Conservation (phyloP, 2,329 filamentous ascomycete species). For the Xylariales sp. region DNA sequence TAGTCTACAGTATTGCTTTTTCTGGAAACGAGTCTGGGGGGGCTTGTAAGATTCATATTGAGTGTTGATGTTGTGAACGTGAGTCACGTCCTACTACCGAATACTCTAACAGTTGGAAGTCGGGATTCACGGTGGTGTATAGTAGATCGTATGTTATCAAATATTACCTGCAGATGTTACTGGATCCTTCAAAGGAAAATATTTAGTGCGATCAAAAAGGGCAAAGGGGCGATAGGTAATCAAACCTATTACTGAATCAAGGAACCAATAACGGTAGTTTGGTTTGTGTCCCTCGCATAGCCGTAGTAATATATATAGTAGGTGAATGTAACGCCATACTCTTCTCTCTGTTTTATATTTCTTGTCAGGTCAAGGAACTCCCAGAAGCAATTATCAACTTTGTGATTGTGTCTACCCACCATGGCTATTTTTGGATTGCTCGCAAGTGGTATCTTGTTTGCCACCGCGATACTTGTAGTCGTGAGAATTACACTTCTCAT, state of each 20-base stretch:
- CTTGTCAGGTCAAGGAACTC: not conserved
- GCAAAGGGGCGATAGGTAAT: not conserved
- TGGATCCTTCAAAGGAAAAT: not conserved
- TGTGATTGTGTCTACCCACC: not conserved
- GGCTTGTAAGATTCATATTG: too few species aligned
- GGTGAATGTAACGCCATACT: not conserved
- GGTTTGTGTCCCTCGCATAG: not conserved
- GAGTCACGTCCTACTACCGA: not conserved
- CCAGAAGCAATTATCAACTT: not conserved
- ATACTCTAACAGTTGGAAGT: not conserved
- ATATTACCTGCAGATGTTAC: not conserved
- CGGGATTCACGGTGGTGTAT: not conserved
- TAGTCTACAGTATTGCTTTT: too few species aligned
- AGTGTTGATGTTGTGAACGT: too few species aligned
- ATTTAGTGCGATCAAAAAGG: not conserved
- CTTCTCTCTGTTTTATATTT: not conserved
- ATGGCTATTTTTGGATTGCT: not conserved
- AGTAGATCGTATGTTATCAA: not conserved
- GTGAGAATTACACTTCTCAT: not conserved
- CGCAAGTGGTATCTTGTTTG: constrained; percentile 12
- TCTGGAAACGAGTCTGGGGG: too few species aligned
- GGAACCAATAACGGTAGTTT: not conserved
- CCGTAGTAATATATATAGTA: not conserved
- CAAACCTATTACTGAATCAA: not conserved
- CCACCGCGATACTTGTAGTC: not conserved